Conservation (phyloP, 371 early-diverging fungal species). For the Rhizopus delemar region DNA sequence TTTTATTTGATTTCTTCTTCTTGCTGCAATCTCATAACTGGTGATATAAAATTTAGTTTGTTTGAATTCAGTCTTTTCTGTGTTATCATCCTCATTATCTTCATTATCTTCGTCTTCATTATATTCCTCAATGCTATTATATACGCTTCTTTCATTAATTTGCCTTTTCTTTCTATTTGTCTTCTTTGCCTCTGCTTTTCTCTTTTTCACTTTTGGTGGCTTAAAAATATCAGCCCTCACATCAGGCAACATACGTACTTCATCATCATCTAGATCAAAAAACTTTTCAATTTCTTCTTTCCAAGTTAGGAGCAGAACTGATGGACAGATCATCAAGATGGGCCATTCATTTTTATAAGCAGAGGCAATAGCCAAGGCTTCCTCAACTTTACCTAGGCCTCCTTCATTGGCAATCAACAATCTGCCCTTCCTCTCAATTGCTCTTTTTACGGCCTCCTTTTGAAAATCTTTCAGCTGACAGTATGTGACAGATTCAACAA, state of each 20-base stretch:
- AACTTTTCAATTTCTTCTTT: constrained; percentile 49
- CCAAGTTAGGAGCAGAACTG: constrained; percentile 61
- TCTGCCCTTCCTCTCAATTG: constrained; percentile 47
- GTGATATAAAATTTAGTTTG: constrained; percentile 39
- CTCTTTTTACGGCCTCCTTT: constrained; percentile 52
- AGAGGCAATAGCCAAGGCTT: constrained; percentile 70
- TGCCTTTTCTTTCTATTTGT: neutral
- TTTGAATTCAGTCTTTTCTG: neutral
- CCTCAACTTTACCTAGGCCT: constrained; percentile 95
- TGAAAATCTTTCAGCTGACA: constrained; percentile 48
- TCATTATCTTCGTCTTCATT: neutral
- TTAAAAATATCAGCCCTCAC: constrained; percentile 1
- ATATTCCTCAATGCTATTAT: neutral
- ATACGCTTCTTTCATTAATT: neutral
- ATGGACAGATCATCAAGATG: constrained; percentile 63
- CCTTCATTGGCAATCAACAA: constrained; percentile 95
- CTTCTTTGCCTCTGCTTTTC: neutral
- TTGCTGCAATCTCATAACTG: constrained; percentile 44
- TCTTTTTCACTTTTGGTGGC: neutral
- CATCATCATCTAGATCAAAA: constrained; percentile 34
- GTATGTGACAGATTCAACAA: constrained; percentile 23
- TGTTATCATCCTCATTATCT: constrained; percentile 1
- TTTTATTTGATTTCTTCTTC: constrained; percentile 36
- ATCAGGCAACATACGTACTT: constrained; percentile 35
- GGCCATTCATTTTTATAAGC: constrained; percentile 61